phyloP scores from a whole-genome alignment of 257 asterid species.

The Agastache rugosa region DNA sequence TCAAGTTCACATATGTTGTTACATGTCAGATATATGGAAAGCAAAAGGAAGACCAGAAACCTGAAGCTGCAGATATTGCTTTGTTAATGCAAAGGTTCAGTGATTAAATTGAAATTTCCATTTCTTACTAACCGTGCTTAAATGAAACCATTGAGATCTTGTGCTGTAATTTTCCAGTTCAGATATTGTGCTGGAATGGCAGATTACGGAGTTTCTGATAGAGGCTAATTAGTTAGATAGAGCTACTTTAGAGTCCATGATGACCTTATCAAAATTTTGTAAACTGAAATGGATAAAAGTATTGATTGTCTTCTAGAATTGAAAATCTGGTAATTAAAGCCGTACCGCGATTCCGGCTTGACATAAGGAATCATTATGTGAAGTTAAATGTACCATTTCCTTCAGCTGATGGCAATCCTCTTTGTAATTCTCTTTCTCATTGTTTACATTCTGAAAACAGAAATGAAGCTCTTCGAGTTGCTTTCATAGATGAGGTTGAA shows the following conservation, averaged over 20 bases:
- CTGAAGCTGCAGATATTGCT: conserved; percentile 99
- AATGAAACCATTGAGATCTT: background rate
- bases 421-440: conserved; percentile 16
- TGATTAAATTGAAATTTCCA: background rate
- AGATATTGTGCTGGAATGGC: conserved; percentile 6
- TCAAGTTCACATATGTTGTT: conserved; percentile 93
- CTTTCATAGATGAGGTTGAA: conserved; percentile 93
- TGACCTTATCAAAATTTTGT: background rate
- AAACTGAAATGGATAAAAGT: conserved; percentile 29
- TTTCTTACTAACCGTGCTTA: conserved; percentile 24
- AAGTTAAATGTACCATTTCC: conserved; percentile 24
- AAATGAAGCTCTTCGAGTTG: conserved; percentile 98
- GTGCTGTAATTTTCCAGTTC: background rate
- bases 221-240: conserved; percentile 12
- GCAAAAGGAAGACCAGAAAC: conserved; percentile 95
- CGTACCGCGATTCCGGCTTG: conserved; percentile 9
- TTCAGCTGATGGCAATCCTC: conserved; percentile 17
- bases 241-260: background rate
- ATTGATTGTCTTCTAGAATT: conserved; percentile 7
- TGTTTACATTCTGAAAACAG: conserved; percentile 45
- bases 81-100: conserved; percentile 92
- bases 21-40: conserved; percentile 98
- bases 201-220: conserved; percentile 2
- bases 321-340: conserved; percentile 5
- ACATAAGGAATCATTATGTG: background rate